Evolutionary conservation across 257 asterid species (phyloP).

Genomic region (Lycium barbarum): DNA sequence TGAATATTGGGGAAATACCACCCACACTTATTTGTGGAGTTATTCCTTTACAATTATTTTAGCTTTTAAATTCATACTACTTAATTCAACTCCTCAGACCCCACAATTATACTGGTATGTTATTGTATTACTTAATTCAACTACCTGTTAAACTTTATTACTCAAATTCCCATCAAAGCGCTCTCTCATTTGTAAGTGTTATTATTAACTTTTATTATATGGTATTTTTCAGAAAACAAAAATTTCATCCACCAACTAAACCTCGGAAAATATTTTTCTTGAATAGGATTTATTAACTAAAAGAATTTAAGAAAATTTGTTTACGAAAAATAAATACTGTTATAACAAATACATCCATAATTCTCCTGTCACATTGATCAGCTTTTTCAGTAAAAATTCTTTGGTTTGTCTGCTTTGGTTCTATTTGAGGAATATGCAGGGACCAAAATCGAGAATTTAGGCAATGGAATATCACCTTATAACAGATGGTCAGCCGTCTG

Average conservation of each 20-base stretch:
- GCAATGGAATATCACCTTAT: not conserved
- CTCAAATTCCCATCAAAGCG: not conserved
- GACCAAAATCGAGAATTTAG: not conserved
- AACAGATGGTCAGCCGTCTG: not conserved
- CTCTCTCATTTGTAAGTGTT: not conserved
- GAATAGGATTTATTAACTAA: not conserved
- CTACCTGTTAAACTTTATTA: too few species aligned
- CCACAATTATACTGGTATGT: too few species aligned
- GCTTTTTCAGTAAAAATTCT: not conserved
- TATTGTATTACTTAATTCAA: not conserved
- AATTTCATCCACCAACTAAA: not conserved
- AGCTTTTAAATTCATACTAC: not conserved
- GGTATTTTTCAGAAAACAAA: not conserved
- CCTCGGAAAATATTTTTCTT: not conserved
- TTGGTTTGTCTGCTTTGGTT: not conserved
- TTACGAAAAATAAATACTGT: not conserved
- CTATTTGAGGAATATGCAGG: not conserved
- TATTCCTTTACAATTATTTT: not conserved
- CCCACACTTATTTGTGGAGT: not conserved
- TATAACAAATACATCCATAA: not conserved
- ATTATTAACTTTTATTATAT: not conserved
- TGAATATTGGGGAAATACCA: too few species aligned
- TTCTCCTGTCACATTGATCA: not conserved
- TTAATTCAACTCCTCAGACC: too few species aligned
- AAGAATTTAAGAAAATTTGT: too few species aligned